These are phyloP conservation scores for Didymellaceae sp. DNA, from an alignment of 2,329 filamentous ascomycete genomes.

Conservation along the genomic window DNA sequence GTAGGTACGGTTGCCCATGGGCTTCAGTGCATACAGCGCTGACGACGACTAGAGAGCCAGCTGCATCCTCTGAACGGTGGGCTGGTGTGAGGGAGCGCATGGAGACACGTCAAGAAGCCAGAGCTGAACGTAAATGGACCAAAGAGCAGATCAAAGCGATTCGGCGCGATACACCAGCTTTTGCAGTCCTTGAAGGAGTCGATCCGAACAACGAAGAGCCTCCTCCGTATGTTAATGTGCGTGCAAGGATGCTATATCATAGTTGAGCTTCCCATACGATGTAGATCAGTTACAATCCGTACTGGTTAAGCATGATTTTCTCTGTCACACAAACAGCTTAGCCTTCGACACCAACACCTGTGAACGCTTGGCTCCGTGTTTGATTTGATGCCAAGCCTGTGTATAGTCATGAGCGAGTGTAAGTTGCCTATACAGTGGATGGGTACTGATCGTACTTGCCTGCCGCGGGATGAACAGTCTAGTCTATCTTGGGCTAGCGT, in stretches of 20 bases:
- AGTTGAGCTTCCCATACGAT: not conserved
- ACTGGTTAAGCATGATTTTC: not conserved
- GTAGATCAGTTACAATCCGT: no score
- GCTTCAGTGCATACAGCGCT: not conserved
- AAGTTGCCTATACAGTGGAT: no score
- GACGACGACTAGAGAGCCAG: not conserved
- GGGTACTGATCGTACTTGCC: no score
- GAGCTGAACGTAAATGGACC: constrained; percentile 15
- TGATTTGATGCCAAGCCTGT: no score
- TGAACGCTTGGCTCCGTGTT: no score
- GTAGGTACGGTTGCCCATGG: not conserved
- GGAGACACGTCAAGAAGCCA: constrained; percentile 5
- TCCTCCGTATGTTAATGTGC: constrained; percentile 21
- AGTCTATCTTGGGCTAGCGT: not conserved
- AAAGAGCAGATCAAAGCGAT: constrained; percentile 19
- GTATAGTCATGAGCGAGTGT: no score
- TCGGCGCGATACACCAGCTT: constrained; percentile 14
- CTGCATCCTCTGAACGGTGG: not conserved
- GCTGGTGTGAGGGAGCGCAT: not conserved
- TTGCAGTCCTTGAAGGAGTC: constrained; percentile 21
- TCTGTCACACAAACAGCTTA: no score
- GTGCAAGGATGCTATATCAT: constrained; percentile 9
- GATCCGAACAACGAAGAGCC: constrained; percentile 13
- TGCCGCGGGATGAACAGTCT: no score
- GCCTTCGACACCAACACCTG: no score